Base-by-base conservation (phyloP, 495 filamentous ascomycete species). In the Penicillium fimorum region DNA sequence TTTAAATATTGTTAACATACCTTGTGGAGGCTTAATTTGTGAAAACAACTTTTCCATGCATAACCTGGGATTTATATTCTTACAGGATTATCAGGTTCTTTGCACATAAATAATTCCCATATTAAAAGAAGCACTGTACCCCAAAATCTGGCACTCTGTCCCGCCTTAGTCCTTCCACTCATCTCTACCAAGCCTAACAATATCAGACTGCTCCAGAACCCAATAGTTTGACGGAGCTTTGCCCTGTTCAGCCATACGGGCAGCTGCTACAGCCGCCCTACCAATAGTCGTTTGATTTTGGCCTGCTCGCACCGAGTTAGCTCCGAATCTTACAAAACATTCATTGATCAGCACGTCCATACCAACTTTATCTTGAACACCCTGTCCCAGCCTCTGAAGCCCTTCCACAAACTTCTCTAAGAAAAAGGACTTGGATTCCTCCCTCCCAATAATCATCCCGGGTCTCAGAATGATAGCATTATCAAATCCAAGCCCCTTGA, bases 241-340 rank as follows among this genome's bases (percentile, higher is more conserved):
- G 1, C 72, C 72, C 27, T 72, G 65, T 17, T 63, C 56, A 4
- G 57, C 69, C 47, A 68, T 50, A 43, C 65, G 58, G 41, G 63
- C 71, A 46, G 71, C 72, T 25, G 64, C 67, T 7, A 74, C 71
- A 33, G 71, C 72, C 7, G 72, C 72, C 48, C 71, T 65, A n/a
- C 67, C 72, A 33, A 75, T 74, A 18, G 63, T 53, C 0, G 50
- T 61, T 55, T 72, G 71, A 49, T 75, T 62, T 45, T 72, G 70
- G 47, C 60, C 71, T 73, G 32, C 17, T 57, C 3, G 0, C 29
- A 15, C 15, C 10, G 2, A 20, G 37, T 62, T 40, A 58, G 53
- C 50, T 17, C 35, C n/a, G n/a, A 8, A 53, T 25, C 24, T n/a
- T 17, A 2, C 15, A 51, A 18, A 41, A 33, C 11, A 24, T 7